phyloP scores from a whole-genome alignment of 768 basidiomycete species.

The Pleurotus tuber-regium region DNA sequence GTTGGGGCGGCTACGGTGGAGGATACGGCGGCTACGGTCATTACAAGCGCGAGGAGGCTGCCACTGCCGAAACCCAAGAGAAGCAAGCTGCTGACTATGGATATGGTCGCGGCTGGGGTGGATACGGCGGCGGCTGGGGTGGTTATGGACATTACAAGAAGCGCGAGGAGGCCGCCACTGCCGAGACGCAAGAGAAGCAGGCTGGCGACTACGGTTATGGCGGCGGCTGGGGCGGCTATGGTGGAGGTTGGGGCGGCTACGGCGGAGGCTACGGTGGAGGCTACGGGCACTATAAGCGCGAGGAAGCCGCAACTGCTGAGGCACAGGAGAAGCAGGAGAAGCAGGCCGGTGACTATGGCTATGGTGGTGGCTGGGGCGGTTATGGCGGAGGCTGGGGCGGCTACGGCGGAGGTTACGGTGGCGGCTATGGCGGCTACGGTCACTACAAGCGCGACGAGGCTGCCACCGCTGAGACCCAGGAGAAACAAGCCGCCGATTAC shows the following conservation, averaged over 20 bases:
- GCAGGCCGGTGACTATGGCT: slow-evolving; percentile 1
- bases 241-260: neutral
- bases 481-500: too few relatives aligned
- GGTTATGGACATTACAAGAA: neutral
- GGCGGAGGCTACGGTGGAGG: neutral
- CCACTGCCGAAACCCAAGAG: too few relatives aligned
- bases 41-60: neutral
- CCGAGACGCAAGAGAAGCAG: neutral
- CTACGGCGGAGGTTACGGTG: neutral
- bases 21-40: neutral
- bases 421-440: slow-evolving; percentile 1
- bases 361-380: neutral
- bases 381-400: neutral
- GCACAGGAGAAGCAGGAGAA: slow-evolving; percentile 1
- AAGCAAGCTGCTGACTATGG: neutral
- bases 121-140: neutral
- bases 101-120: neutral
- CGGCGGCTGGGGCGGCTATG: neutral
- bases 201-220: neutral
- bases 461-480: too few relatives aligned
- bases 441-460: too few relatives aligned
- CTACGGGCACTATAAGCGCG: slow-evolving; percentile 4
- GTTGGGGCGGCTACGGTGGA: neutral
- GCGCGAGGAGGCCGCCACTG: neutral
- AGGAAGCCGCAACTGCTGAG: slow-evolving; percentile 1